Conservation (phyloP, 2,329 filamentous ascomycete species). For the Talaromyces sp. region DNA sequence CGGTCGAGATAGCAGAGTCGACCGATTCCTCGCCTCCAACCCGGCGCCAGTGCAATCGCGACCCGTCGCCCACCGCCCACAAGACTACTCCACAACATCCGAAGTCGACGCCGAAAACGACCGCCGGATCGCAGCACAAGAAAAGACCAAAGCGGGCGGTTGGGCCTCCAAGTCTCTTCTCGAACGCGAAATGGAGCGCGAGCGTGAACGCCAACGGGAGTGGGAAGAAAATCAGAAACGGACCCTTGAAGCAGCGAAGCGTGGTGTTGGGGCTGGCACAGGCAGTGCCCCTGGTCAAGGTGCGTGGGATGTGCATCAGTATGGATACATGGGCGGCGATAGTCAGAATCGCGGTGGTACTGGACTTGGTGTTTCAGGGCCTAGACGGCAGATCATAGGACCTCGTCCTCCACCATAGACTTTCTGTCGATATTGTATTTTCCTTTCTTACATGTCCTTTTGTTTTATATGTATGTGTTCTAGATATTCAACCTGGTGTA, state of each 20-base stretch:
- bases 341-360: constrained; percentile 56
- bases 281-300: constrained; percentile 48
- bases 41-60: constrained; percentile 45
- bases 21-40: constrained; percentile 56
- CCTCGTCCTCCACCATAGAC: constrained; percentile 51
- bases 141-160: constrained; percentile 57
- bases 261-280: constrained; percentile 38
- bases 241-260: constrained; percentile 45
- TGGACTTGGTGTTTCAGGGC: constrained; percentile 53
- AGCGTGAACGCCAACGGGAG: constrained; percentile 61
- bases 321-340: constrained; percentile 62
- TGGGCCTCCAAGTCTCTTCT: constrained; percentile 63
- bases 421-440: background rate
- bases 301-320: constrained; percentile 63
- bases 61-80: constrained; percentile 39
- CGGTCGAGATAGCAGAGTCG: constrained; percentile 46
- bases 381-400: constrained; percentile 61
- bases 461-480: constrained; percentile 2
- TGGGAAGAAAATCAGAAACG: constrained; percentile 62
- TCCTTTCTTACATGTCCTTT: background rate
- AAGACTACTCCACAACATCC: constrained; percentile 51
- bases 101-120: constrained; percentile 57
- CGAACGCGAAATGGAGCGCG: constrained; percentile 65
- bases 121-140: constrained; percentile 53
- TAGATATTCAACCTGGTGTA: constrained; percentile 5